These are phyloP conservation scores for Pyricularia sp. DNA, from an alignment of 2,329 filamentous ascomycete species.

Conservation along the genomic window DNA sequence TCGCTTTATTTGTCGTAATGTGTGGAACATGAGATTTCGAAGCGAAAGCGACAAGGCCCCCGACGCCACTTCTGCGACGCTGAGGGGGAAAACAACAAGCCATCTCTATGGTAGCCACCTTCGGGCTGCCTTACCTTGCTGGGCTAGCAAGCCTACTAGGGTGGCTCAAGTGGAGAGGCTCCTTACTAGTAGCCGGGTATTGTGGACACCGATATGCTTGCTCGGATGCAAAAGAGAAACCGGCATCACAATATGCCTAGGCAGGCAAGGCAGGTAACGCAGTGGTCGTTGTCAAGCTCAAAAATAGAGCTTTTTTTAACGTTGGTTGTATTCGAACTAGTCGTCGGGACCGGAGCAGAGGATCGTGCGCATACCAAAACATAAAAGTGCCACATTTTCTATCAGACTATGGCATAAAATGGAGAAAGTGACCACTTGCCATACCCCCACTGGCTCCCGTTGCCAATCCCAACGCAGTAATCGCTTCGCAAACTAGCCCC, in stretches of 20 bases:
- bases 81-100: background rate
- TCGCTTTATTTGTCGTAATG: background rate
- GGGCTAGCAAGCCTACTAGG: background rate
- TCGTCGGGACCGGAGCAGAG: background rate
- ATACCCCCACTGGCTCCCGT: background rate
- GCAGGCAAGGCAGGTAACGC: background rate
- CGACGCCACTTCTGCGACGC: background rate
- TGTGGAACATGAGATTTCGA: background rate
- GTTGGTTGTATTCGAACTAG: background rate
- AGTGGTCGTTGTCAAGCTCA: background rate
- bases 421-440: background rate
- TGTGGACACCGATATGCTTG: background rate
- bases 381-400: background rate
- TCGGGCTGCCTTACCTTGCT: background rate
- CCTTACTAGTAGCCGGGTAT: no score
- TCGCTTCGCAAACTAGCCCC: background rate
- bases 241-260: background rate
- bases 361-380: background rate
- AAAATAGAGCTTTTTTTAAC: background rate
- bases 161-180: background rate
- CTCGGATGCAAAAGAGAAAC: background rate
- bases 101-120: background rate
- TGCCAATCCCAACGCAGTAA: background rate
- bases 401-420: background rate
- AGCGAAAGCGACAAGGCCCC: background rate